Evolutionary conservation across 2,329 filamentous ascomycete species (phyloP).

Genomic region (Venturia asperata): DNA sequence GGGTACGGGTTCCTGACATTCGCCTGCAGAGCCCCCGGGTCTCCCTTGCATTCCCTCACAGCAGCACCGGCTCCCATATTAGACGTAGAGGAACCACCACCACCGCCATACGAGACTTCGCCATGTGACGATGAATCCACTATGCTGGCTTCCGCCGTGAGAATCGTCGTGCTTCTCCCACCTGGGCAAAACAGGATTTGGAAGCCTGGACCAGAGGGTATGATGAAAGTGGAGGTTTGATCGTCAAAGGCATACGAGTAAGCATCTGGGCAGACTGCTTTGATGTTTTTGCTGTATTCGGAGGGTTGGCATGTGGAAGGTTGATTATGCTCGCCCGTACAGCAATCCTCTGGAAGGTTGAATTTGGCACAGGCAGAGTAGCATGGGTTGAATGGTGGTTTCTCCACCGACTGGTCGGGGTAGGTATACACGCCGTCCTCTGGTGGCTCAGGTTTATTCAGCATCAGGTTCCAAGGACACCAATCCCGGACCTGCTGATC

Average conservation of each 20-base stretch:
- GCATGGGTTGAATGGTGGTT: slow-evolving; percentile 70
- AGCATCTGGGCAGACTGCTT: slow-evolving; percentile 72
- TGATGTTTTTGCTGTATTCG: slow-evolving; percentile 61
- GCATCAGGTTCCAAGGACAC: slow-evolving; percentile 76
- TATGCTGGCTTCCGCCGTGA: slow-evolving; percentile 29
- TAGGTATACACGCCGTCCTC: slow-evolving; percentile 74
- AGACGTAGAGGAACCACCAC: background rate
- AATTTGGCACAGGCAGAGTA: slow-evolving; percentile 68
- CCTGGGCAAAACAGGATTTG: slow-evolving; percentile 71
- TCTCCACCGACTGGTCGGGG: slow-evolving; percentile 64
- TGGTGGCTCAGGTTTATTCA: slow-evolving; percentile 59
- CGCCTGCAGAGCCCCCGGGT: background rate
- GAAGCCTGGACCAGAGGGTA: slow-evolving; percentile 62
- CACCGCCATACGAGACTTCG: slow-evolving; percentile 4
- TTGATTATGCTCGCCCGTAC: slow-evolving; percentile 60
- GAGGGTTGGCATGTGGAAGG: slow-evolving; percentile 59
- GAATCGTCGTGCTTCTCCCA: slow-evolving; percentile 43
- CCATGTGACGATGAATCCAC: slow-evolving; percentile 1
- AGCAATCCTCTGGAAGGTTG: slow-evolving; percentile 63
- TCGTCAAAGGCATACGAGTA: slow-evolving; percentile 67
- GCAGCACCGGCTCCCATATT: background rate
- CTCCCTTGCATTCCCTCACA: background rate
- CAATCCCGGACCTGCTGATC: slow-evolving; percentile 54
- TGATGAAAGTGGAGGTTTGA: slow-evolving; percentile 50
- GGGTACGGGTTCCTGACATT: background rate